These are phyloP conservation scores for Papiliotrema fonsecae DNA, from an alignment of 1,284 basidiomycete genomes.

Conservation along the genomic window DNA sequence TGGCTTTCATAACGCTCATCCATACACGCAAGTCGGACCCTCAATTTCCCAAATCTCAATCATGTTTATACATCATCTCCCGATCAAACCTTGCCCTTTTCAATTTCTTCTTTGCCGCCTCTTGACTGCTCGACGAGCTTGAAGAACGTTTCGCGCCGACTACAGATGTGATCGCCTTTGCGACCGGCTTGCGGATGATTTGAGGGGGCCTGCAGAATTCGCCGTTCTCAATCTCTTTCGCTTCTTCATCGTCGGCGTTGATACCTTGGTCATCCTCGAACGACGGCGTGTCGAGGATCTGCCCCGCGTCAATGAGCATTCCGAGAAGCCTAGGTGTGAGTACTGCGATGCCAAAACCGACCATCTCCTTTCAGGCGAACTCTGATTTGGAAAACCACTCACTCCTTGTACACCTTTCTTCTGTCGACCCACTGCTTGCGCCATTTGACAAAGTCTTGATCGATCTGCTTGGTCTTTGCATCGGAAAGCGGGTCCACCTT, in stretches of 20 bases:
- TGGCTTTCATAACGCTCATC: background rate
- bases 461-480: constrained; percentile 38
- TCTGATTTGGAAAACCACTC: no score
- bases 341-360: no score
- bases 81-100: background rate
- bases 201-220: constrained; percentile 33
- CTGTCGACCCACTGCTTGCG: constrained; percentile 43
- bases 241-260: constrained; percentile 35
- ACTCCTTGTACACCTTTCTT: constrained; percentile 44
- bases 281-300: constrained; percentile 14
- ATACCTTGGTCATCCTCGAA: constrained; percentile 45
- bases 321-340: constrained; percentile 28
- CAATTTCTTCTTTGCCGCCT: constrained; percentile 1
- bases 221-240: constrained; percentile 33
- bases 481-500: constrained; percentile 24
- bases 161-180: background rate
- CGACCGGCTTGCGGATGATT: background rate
- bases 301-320: constrained; percentile 25
- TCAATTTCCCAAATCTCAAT: no score
- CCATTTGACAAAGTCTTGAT: constrained; percentile 41
- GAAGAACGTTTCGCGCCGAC: background rate
- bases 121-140: background rate
- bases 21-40: background rate
- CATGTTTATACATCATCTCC: no score
- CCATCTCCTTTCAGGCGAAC: no score